Conservation (phyloP, 345 rosid genomes). For the Excoecaria agallocha region DNA sequence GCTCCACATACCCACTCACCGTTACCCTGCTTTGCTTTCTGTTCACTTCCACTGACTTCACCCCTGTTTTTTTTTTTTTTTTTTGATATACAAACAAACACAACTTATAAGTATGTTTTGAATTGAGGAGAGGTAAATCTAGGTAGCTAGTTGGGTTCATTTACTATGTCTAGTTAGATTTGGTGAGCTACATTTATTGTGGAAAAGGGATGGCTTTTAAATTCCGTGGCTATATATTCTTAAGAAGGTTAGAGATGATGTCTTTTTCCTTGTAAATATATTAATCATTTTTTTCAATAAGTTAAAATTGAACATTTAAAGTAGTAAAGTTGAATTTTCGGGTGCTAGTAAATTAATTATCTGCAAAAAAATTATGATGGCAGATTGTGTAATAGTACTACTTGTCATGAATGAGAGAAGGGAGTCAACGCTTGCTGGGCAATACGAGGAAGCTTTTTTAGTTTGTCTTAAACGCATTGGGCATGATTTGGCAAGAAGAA, state of each 20-base stretch:
- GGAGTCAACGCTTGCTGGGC: not conserved
- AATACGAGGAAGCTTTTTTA: slow-evolving; percentile 12
- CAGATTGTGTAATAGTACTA: not conserved
- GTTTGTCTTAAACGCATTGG: not conserved
- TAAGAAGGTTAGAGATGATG: not conserved
- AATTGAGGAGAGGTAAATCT: not conserved
- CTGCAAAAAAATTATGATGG: slow-evolving; percentile 12
- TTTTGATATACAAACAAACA: not conserved
- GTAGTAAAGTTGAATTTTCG: not conserved
- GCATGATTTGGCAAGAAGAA: no score
- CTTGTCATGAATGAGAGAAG: not conserved
- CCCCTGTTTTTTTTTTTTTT: slow-evolving; percentile 36
- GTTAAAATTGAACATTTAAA: no score
- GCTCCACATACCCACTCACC: slow-evolving; percentile 46
- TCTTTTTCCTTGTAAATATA: not conserved
- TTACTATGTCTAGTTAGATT: slow-evolving; percentile 1
- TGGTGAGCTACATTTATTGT: slow-evolving; percentile 5
- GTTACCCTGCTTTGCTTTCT: slow-evolving; percentile 50
- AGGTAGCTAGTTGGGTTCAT: not conserved
- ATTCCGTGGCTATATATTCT: not conserved
- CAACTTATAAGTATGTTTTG: no score
- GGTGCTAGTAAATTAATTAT: not conserved
- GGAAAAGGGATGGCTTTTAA: not conserved
- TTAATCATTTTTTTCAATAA: no score
- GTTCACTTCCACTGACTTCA: slow-evolving; percentile 41